Evolutionary conservation across 768 basidiomycete genomes (phyloP).

Genomic region (Wakefieldia striispora): DNA sequence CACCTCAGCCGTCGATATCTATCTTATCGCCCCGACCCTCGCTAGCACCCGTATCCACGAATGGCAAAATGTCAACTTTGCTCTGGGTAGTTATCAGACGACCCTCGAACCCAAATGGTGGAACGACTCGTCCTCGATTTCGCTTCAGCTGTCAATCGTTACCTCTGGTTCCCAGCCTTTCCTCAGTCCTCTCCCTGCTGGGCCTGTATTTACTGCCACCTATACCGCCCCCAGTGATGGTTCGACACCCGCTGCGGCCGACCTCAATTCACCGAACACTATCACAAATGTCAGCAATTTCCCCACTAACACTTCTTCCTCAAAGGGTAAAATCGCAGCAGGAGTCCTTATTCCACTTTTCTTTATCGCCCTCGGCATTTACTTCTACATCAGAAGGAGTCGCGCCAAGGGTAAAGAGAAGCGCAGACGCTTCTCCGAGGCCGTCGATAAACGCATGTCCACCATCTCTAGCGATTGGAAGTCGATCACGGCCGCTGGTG

Average conservation of each 20-base stretch:
- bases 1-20: constrained; percentile 58
- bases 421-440: constrained; percentile 59
- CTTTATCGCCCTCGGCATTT: constrained; percentile 44
- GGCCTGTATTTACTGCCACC: constrained; percentile 68
- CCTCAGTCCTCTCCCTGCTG: constrained; percentile 54
- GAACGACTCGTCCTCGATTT: constrained; percentile 49
- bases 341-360: constrained; percentile 62
- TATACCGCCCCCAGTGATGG: constrained; percentile 46
- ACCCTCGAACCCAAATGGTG: constrained; percentile 66
- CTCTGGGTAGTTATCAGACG: constrained; percentile 48
- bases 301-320: constrained; percentile 35
- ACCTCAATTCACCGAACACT: constrained; percentile 33
- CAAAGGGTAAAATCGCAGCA: constrained; percentile 62
- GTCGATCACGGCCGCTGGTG: constrained; percentile 65
- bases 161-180: constrained; percentile 48
- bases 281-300: constrained; percentile 41
- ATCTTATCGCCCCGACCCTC: constrained; percentile 54
- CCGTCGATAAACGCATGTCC: constrained; percentile 80
- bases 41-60: constrained; percentile 47
- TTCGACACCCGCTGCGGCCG: constrained; percentile 38
- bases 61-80: constrained; percentile 53
- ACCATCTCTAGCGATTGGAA: constrained; percentile 80
- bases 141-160: constrained; percentile 62
- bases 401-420: constrained; percentile 51
- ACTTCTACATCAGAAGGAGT: constrained; percentile 51